Conservation (phyloP, 2,329 filamentous ascomycete species). For the Cladosporium sp. region DNA sequence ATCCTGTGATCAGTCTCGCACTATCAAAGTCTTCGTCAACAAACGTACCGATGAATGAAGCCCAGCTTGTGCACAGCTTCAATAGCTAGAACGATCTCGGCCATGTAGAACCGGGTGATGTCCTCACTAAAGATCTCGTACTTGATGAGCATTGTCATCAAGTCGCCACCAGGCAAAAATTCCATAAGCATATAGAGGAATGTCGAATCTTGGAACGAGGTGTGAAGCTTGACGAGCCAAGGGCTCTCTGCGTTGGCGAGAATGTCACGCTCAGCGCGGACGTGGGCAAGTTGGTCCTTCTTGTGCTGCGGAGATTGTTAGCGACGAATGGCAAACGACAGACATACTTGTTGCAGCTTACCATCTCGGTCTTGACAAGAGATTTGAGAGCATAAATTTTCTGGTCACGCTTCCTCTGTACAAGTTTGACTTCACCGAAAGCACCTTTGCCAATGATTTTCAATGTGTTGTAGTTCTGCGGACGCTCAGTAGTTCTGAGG, state of each 20-base stretch:
- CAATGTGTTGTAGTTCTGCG: conserved; percentile 90
- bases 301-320: conserved; percentile 60
- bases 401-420: conserved; percentile 91
- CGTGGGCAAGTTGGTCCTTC: conserved; percentile 95
- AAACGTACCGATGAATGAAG: conserved; percentile 84
- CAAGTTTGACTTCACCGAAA: conserved; percentile 96
- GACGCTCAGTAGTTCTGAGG: conserved; percentile 85
- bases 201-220: conserved; percentile 92
- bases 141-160: conserved; percentile 99
- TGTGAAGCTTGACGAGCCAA: conserved; percentile 98
- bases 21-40: neutral
- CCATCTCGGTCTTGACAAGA: conserved; percentile 96
- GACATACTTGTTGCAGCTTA: conserved; percentile 23
- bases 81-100: conserved; percentile 95
- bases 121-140: conserved; percentile 99
- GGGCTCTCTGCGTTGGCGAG: conserved; percentile 98
- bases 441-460: conserved; percentile 99
- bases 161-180: conserved; percentile 92
- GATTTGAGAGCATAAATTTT: conserved; percentile 99
- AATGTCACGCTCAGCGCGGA: conserved; percentile 95
- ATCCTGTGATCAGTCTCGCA: conserved; percentile 1
- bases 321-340: neutral
- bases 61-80: conserved; percentile 97
- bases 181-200: conserved; percentile 99
- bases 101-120: conserved; percentile 98